Evolutionary conservation across 306 rosid genomes (phyloP).

Genomic region (Citrullus amarus): DNA sequence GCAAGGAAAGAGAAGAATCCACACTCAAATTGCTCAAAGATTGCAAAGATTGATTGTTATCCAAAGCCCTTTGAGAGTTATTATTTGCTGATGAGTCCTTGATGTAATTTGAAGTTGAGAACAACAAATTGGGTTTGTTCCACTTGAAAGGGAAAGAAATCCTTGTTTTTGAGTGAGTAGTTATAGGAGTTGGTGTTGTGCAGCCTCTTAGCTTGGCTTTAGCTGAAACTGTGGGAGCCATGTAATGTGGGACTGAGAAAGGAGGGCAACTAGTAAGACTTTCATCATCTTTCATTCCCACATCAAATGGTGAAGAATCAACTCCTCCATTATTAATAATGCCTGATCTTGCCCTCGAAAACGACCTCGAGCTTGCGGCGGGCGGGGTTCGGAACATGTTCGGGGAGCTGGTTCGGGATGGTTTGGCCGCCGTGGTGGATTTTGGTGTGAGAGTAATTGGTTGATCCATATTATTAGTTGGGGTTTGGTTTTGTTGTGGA

Average conservation of each 20-base stretch:
- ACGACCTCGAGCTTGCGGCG: constrained; percentile 13
- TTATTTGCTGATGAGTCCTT: constrained; percentile 20
- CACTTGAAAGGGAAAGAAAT: constrained; percentile 77
- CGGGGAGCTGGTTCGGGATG: constrained; percentile 31
- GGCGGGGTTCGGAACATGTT: not conserved
- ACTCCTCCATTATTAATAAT: constrained; percentile 17
- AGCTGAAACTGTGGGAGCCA: constrained; percentile 75
- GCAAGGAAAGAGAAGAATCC: constrained; percentile 81
- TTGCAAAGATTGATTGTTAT: constrained; percentile 48
- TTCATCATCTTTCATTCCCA: constrained; percentile 58
- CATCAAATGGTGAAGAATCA: constrained; percentile 40
- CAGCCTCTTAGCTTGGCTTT: constrained; percentile 55
- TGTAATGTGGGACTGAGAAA: constrained; percentile 80
- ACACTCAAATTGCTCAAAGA: constrained; percentile 59
- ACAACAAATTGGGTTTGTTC: constrained; percentile 48
- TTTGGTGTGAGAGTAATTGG: constrained; percentile 55
- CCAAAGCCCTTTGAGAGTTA: constrained; percentile 35
- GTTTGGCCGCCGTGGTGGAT: constrained; percentile 32
- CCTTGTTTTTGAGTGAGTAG: constrained; percentile 45
- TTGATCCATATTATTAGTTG: constrained; percentile 37
- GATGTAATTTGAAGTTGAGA: constrained; percentile 19
- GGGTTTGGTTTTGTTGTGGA: constrained; percentile 51
- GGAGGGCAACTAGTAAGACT: constrained; percentile 95
- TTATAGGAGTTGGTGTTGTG: constrained; percentile 3
- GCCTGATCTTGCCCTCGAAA: constrained; percentile 20